These are phyloP conservation scores for Cenchrus fungigraminus DNA, from an alignment of 176 grass and related monocot genomes.

Conservation along the genomic window DNA sequence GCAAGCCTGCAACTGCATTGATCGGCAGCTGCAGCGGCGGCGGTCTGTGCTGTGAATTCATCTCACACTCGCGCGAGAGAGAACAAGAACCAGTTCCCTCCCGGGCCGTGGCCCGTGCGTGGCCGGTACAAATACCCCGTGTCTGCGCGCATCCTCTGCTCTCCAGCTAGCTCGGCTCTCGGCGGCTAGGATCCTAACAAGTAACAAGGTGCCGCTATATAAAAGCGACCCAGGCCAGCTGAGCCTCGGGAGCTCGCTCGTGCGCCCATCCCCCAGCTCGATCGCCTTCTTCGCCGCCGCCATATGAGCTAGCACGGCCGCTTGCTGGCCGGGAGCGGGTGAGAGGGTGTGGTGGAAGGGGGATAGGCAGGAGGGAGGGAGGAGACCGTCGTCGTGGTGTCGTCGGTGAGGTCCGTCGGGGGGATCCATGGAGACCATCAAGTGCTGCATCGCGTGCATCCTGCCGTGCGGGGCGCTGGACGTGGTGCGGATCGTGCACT, in stretches of 20 bases:
- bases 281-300: not conserved
- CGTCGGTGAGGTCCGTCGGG: not conserved
- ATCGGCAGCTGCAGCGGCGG: not conserved
- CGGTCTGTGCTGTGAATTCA: not conserved
- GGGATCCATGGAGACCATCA: slow-evolving; percentile 70
- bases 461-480: slow-evolving; percentile 96
- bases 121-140: slow-evolving; percentile 23
- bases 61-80: not conserved
- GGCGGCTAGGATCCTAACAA: slow-evolving; percentile 29
- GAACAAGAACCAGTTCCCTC: slow-evolving; percentile 35
- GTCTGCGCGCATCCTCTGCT: slow-evolving; percentile 15
- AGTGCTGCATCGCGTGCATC: slow-evolving; percentile 99
- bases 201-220: slow-evolving; percentile 35
- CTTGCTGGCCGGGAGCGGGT: no score
- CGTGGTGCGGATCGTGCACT: slow-evolving; percentile 96
- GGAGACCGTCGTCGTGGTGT: no score
- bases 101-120: not conserved
- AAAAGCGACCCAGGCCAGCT: slow-evolving; percentile 41
- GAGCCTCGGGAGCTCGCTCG: slow-evolving; percentile 19
- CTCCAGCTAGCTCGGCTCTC: slow-evolving; percentile 3
- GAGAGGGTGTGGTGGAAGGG: not conserved
- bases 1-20: not conserved
- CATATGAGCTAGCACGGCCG: slow-evolving; percentile 37
- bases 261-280: slow-evolving; percentile 9
- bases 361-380: not conserved